Base-by-base conservation (phyloP, 495 filamentous ascomycete species). In the Talaromyces borbonicus region DNA sequence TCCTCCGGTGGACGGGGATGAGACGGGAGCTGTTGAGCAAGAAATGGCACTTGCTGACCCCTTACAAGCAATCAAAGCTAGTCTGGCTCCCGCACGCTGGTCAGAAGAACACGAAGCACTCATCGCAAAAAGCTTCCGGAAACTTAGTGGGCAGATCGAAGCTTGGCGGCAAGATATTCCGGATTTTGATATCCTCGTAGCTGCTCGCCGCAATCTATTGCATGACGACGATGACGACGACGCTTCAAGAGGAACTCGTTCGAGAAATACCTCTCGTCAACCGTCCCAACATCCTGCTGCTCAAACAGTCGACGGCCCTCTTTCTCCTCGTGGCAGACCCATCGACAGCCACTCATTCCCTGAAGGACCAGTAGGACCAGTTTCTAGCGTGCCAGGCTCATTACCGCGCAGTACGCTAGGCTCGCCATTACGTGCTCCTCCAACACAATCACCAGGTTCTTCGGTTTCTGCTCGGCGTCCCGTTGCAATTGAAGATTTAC, bases 331-430 rank as follows among this genome's bases (percentile, higher is more conserved):
- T 42, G 52, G 29, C 45, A 41, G 8, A 59, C 62, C 18, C 70
- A 20, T 85, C 84, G 15, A 87, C 80, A 14, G n/a, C 83, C 81
- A 8, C 80, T 85, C 84, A 84, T n/a, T n/a, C n/a, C n/a, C n/a
- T n/a, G n/a, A n/a, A n/a, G n/a, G n/a, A n/a, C n/a, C n/a, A 88
- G 42, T 31, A 0, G 26, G 25, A 15, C 25, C 42, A 30, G 50
- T 51, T 11, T 18, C 43, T n/a, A 15, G 46, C 14, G 4, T 52
- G 50, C 36, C 58, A 53, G 16, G 56, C 52, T 56, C 60, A 8
- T 50, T 52, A 8, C 54, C 44, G 16, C 51, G 54, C 18, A 50
- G 55, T n/a, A 46, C 53, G 6, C 22, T 60, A 14, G 50, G 50
- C 25, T 57, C 50, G 4, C 52, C 58, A 5, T 32, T 56, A 12